Evolutionary conservation across 2,329 filamentous ascomycete species (phyloP).

Genomic region (Colletotrichum filicis): DNA sequence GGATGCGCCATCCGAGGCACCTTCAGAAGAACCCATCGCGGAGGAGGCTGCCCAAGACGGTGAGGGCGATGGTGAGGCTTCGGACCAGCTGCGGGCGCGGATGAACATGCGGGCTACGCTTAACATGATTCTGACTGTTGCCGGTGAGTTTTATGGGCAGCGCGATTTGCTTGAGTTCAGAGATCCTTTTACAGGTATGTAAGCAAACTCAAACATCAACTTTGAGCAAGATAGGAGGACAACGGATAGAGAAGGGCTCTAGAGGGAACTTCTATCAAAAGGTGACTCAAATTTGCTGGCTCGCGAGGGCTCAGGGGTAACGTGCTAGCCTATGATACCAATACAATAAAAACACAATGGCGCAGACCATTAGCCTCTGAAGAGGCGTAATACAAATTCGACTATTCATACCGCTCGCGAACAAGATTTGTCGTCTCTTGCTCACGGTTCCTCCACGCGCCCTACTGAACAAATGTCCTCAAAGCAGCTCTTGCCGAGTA

Average conservation of each 20-base stretch:
- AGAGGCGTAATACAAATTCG: conserved; percentile 7
- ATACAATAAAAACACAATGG: conserved; percentile 7
- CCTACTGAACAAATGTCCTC: conserved; percentile 28
- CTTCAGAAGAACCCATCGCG: conserved; percentile 23
- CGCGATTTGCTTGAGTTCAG: conserved; percentile 84
- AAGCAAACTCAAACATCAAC: conserved; percentile 37
- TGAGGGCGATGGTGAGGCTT: conserved; percentile 32
- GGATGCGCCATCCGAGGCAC: conserved; percentile 42
- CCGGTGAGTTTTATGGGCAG: conserved; percentile 91
- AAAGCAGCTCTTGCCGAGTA: conserved; percentile 38
- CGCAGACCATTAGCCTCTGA: background rate
- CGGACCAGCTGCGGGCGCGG: conserved; percentile 46
- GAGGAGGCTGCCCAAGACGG: background rate
- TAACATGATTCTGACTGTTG: conserved; percentile 91
- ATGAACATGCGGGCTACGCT: conserved; percentile 76
- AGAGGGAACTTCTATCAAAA: background rate
- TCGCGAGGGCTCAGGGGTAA: background rate
- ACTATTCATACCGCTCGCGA: background rate
- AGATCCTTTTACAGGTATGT: conserved; percentile 65
- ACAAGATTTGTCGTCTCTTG: background rate
- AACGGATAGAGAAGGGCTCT: background rate
- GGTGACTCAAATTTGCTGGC: conserved; percentile 16
- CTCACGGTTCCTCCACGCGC: background rate
- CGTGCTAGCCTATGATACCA: conserved; percentile 26
- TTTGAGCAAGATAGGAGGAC: background rate